Evolutionary conservation across 352 stramenopile species (phyloP), one percentile per base, ranked within the genome.

Genomic region (Phytophthora parvispora): DNA sequence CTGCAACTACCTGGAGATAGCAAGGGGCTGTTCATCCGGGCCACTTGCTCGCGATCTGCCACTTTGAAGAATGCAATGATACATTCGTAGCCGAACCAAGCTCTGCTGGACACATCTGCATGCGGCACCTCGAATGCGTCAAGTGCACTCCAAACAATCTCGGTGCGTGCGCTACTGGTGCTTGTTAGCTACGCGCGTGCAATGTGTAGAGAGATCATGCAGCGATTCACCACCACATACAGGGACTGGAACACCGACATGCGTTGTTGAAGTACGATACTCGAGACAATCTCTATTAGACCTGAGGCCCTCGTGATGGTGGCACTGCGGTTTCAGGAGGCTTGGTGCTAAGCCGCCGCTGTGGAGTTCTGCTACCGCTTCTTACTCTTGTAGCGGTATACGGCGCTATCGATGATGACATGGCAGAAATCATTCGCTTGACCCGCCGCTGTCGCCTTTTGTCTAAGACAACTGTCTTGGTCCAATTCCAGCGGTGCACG

Each of bases 401-500:
- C 13, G 64, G 34, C 20, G 42, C 42, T 20, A 49, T 49, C 20
- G 60, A 55, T 2, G 64, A 50, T 4, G 69, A 62, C 7, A 72
- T 52, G 2, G 64, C 56, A 15, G 64, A 69, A 22, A 77, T 38
- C 16, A 77, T 53, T 36, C 24, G 64, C 42, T 73, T 77, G 24
- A 69, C 64, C 2, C 69, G 64, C 24, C 49, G 36, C 32, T 77
- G 69, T 20, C 69, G 42, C 2, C 69, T 29, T 32, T 77, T 77
- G 48, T 77, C 57, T 18, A 77, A 32, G 7, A 77, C 69, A 2
- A 73, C 52, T 2, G 22, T 60, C 27, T 73, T 77, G 32, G 69
- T 77, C 69, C 69, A 77, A 32, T 77, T 77, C 69, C 69, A 77
- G 15, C 69, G 69, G 47, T 77, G 69, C 3, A 73, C 57, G 1